These are phyloP conservation scores for Protea cynaroides DNA, from an alignment of 164 flowering plant species.

Conservation along the genomic window DNA sequence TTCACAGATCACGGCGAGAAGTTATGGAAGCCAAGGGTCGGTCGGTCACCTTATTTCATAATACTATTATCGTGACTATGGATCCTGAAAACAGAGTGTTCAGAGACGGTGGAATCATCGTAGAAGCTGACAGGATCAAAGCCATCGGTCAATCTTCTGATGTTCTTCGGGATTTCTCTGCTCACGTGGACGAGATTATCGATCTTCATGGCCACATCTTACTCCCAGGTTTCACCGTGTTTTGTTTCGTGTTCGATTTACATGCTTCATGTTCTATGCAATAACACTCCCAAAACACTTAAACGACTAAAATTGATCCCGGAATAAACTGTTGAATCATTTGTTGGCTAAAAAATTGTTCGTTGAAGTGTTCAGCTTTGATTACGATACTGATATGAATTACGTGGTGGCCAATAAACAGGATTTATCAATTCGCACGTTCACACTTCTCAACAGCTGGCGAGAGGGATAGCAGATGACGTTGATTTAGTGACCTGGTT, in stretches of 20 bases:
- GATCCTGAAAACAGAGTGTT: constrained; percentile 51
- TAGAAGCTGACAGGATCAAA: constrained; percentile 42
- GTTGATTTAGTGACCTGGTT: constrained; percentile 87
- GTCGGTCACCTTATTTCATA: constrained; percentile 38
- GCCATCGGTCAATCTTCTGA: constrained; percentile 60
- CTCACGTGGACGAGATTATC: constrained; percentile 28
- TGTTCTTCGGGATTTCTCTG: constrained; percentile 37
- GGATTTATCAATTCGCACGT: constrained; percentile 88
- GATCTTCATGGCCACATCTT: constrained; percentile 56
- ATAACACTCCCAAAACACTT: background rate
- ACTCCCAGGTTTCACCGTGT: constrained; percentile 46
- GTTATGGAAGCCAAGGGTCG: constrained; percentile 1
- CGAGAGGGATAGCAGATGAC: constrained; percentile 88
- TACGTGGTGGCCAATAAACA: too few species aligned
- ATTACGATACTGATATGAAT: too few species aligned
- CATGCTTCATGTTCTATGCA: too few species aligned
- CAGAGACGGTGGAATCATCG: constrained; percentile 46
- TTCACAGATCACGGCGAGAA: background rate
- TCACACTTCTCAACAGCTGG: constrained; percentile 88
- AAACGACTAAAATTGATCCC: background rate
- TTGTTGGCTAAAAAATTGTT: background rate
- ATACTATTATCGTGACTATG: constrained; percentile 63
- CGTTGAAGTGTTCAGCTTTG: background rate
- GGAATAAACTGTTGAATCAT: too few species aligned
- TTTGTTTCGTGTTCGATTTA: background rate